Evolutionary conservation across 306 rosid genomes (phyloP).

Genomic region (Casuarina equisetifolia): DNA sequence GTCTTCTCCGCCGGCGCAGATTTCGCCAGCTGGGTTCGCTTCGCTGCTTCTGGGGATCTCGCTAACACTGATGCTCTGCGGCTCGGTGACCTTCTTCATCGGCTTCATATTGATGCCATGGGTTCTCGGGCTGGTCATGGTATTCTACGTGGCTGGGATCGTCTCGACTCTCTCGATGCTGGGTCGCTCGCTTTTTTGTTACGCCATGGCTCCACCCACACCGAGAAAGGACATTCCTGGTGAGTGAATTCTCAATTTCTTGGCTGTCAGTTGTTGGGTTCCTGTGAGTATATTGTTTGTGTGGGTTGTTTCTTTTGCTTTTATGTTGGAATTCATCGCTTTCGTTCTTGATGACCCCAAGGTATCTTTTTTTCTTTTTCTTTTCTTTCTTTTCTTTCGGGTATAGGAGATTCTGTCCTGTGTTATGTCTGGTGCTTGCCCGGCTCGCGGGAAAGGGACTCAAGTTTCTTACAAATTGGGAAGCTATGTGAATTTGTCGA

Average conservation of each 20-base stretch:
- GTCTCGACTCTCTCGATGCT: constrained; percentile 60
- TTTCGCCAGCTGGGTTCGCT: constrained; percentile 81
- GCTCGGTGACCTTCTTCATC: constrained; percentile 84
- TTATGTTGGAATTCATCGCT: not conserved
- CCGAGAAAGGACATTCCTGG: constrained; percentile 73
- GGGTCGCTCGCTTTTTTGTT: constrained; percentile 71
- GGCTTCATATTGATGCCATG: constrained; percentile 94
- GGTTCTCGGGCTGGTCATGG: constrained; percentile 74
- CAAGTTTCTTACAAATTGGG: not conserved
- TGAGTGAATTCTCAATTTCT: constrained; percentile 10
- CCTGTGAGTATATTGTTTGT: not conserved
- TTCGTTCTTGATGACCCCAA: not conserved
- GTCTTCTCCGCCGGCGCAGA: constrained; percentile 35
- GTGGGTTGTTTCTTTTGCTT: not conserved
- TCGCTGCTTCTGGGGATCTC: constrained; percentile 79
- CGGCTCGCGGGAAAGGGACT: not conserved
- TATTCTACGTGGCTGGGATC: constrained; percentile 70
- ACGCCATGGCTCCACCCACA: constrained; percentile 37
- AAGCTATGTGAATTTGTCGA: not conserved
- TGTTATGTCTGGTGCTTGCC: not conserved
- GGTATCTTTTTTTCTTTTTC: not conserved
- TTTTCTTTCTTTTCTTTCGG: not conserved
- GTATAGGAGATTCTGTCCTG: not conserved
- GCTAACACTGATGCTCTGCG: constrained; percentile 84
- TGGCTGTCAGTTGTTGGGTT: not conserved